These are phyloP conservation scores for Coemansia sp. DNA, from an alignment of 192 early-diverging fungal genomes.

Conservation along the genomic window DNA sequence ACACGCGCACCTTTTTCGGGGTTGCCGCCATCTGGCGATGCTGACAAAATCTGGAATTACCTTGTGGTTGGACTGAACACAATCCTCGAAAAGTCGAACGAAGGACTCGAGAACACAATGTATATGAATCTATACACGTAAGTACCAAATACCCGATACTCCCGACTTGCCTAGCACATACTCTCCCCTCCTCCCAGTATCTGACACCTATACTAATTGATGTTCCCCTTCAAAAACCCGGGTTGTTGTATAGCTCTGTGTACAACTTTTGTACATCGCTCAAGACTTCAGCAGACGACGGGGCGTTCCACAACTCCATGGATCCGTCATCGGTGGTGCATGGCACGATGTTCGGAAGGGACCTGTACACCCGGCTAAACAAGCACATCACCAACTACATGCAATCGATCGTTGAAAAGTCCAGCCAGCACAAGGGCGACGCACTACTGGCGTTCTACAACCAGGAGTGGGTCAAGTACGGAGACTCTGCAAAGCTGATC, in stretches of 20 bases:
- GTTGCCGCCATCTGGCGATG: conserved; percentile 28
- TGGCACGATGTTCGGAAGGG: conserved; percentile 55
- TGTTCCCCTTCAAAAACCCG: too few relatives aligned
- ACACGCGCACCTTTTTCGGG: not conserved
- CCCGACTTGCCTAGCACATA: too few relatives aligned
- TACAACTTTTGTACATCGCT: conserved; percentile 56
- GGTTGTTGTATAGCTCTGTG: conserved; percentile 34
- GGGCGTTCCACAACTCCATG: conserved; percentile 32
- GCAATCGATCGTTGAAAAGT: conserved; percentile 52
- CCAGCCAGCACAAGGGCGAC: conserved; percentile 71
- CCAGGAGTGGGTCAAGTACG: conserved; percentile 86
- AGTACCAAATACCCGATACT: too few relatives aligned
- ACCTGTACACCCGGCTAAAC: conserved; percentile 66
- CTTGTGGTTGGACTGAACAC: conserved; percentile 76
- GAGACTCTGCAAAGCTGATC: conserved; percentile 77
- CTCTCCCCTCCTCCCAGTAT: not conserved
- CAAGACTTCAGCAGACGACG: conserved; percentile 21
- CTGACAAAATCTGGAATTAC: conserved; percentile 68
- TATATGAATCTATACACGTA: conserved; percentile 80
- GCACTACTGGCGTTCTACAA: conserved; percentile 85
- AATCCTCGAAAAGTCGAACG: conserved; percentile 74
- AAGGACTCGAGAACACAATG: conserved; percentile 69
- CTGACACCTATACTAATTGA: too few relatives aligned
- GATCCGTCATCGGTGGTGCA: conserved; percentile 50
- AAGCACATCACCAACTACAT: conserved; percentile 59